These are phyloP conservation scores for Phyllosticta ampelicida DNA, from an alignment of 2,329 filamentous ascomycete species.

Conservation along the genomic window DNA sequence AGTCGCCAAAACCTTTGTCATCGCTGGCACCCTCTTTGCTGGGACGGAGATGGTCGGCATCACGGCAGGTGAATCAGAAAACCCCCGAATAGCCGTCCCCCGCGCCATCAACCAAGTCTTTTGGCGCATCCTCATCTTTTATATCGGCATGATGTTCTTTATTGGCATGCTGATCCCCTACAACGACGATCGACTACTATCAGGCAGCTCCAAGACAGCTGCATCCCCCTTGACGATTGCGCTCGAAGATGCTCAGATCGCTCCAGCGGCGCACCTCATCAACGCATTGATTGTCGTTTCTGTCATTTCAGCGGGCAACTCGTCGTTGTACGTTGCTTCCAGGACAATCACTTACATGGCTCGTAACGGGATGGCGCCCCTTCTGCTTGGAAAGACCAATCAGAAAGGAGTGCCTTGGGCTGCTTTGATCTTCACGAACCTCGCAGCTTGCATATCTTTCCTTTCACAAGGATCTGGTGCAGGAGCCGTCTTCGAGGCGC, in stretches of 20 bases:
- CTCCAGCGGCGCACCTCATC: constrained; percentile 28
- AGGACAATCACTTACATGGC: constrained; percentile 14
- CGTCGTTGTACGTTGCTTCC: constrained; percentile 13
- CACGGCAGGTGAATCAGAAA: constrained; percentile 50
- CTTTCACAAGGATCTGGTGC: constrained; percentile 17
- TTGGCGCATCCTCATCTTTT: constrained; percentile 36
- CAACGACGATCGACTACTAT: constrained; percentile 38
- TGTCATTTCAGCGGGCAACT: constrained; percentile 14
- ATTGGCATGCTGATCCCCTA: constrained; percentile 48
- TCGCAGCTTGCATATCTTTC: constrained; percentile 27
- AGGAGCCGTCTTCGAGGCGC: constrained; percentile 12
- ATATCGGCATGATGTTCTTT: constrained; percentile 38
- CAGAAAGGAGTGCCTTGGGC: constrained; percentile 16
- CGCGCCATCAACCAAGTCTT: constrained; percentile 41
- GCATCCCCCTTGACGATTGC: constrained; percentile 49
- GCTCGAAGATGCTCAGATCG: constrained; percentile 33
- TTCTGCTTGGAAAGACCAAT: constrained; percentile 13
- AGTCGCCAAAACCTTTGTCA: constrained; percentile 14
- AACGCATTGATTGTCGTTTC: constrained; percentile 16
- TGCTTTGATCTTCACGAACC: constrained; percentile 26
- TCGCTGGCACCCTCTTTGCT: constrained; percentile 14
- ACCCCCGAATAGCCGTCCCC: constrained; percentile 55
- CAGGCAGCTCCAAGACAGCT: constrained; percentile 35
- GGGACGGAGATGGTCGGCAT: constrained; percentile 21
- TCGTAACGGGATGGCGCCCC: constrained; percentile 12